A percentile compares a stretch with the other conserved stretches of the same genome.
phyloP scores from a whole-genome alignment of 805 yeast genomes.

The Saccharomycopsis babjevae region DNA sequence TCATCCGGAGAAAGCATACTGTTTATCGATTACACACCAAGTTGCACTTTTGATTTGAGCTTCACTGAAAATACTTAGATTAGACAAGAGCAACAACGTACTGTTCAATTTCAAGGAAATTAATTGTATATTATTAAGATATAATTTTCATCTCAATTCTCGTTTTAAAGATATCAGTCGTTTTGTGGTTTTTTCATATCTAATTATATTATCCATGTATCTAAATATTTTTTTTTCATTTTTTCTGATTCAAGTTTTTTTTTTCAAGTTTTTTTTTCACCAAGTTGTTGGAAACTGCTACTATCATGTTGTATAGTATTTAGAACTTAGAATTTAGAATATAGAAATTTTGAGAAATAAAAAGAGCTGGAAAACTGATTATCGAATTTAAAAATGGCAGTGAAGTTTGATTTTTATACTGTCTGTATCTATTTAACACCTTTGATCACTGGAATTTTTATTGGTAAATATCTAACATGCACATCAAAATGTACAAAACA shows the following conservation, averaged over 20 bases:
- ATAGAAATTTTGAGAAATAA: not conserved
- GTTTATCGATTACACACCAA: no score
- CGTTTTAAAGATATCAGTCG: no score
- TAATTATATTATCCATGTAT: not conserved
- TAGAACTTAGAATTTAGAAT: no score
- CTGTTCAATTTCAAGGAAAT: no score
- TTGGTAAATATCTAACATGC: not conserved
- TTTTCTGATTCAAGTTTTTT: not conserved
- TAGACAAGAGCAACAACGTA: no score
- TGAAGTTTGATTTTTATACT: not conserved
- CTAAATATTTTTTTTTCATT: not conserved
- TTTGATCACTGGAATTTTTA: conserved; percentile 7
- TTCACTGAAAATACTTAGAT: no score
- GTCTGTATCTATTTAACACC: conserved; percentile 1
- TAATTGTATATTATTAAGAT: no score
- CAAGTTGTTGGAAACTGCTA: not conserved
- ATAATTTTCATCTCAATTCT: no score
- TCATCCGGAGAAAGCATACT: no score
- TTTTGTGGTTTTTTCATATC: no score
- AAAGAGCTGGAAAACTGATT: no score
- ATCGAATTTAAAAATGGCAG: not conserved
- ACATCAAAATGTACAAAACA: not conserved
- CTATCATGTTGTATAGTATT: not conserved
- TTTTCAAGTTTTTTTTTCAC: not conserved
- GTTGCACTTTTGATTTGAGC: no score